phyloP scores from a whole-genome alignment of 2,329 filamentous ascomycete genomes.

The Zymoseptoria tritici region DNA sequence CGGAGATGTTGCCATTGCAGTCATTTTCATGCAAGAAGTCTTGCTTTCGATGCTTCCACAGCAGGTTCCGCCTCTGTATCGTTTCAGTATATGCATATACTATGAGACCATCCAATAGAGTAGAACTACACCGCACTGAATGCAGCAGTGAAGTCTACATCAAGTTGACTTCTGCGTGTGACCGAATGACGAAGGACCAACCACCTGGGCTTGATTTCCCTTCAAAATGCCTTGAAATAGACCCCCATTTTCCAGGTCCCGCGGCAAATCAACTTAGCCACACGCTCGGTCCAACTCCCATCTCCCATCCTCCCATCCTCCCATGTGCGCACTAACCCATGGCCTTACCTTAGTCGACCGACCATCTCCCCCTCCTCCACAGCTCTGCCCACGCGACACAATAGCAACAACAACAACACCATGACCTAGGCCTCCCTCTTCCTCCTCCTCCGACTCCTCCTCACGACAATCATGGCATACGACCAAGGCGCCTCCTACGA shows the following conservation, averaged over 20 bases:
- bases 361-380: not conserved
- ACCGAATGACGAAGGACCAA: not conserved
- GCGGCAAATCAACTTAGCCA: not conserved
- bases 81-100: too few relatives aligned
- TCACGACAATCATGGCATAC: constrained; percentile 18
- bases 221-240: not conserved
- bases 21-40: too few relatives aligned
- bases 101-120: too few relatives aligned
- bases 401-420: not conserved
- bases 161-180: too few relatives aligned
- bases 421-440: not conserved
- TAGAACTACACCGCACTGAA: too few relatives aligned
- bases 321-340: not conserved
- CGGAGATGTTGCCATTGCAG: too few relatives aligned
- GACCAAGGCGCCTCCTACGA: constrained; percentile 19
- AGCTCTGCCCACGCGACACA: not conserved
- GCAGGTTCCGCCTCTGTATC: too few relatives aligned
- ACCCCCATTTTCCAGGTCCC: not conserved
- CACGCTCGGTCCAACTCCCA: not conserved
- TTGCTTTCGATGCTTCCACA: too few relatives aligned
- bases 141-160: too few relatives aligned
- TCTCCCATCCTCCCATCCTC: too few relatives aligned
- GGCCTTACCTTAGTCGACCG: too few relatives aligned
- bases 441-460: not conserved
- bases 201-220: not conserved